phyloP scores from a whole-genome alignment of 2,329 filamentous ascomycete genomes.

The Aschersonia sp. region DNA sequence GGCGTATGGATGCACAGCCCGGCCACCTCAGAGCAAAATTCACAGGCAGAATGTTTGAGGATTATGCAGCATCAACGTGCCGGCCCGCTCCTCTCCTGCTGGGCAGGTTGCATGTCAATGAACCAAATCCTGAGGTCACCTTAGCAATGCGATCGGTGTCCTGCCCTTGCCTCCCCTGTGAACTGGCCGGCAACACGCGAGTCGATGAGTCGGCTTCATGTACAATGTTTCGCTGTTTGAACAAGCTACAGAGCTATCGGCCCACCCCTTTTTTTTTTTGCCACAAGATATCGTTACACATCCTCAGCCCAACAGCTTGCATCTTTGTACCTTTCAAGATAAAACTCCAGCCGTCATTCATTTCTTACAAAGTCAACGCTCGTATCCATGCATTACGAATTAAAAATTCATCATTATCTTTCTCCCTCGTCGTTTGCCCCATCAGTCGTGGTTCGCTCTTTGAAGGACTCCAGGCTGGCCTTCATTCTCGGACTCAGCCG shows the following conservation, averaged over 20 bases:
- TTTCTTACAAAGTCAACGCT: not conserved
- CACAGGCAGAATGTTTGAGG: too few relatives aligned
- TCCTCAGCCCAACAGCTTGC: not conserved
- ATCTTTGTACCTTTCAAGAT: not conserved
- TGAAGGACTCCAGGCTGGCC: slow-evolving; percentile 19
- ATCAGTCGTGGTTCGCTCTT: not conserved
- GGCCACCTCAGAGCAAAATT: too few relatives aligned
- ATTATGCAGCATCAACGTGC: too few relatives aligned
- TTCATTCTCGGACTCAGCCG: slow-evolving; percentile 38
- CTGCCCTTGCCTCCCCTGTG: too few relatives aligned
- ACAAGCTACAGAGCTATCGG: not conserved
- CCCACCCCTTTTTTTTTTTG: not conserved
- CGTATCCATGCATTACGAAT: not conserved
- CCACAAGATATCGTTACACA: not conserved
- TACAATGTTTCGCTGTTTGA: not conserved
- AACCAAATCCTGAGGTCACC: too few relatives aligned
- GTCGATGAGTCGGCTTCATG: too few relatives aligned
- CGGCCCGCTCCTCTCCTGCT: too few relatives aligned
- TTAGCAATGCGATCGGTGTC: too few relatives aligned
- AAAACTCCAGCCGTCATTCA: not conserved
- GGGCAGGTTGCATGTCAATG: too few relatives aligned
- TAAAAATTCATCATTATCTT: not conserved
- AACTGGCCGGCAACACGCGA: too few relatives aligned
- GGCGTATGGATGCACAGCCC: too few relatives aligned
- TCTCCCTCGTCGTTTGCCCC: not conserved